Evolutionary conservation across 352 stramenopile genomes (phyloP), one percentile per base, ranked within the genome.

Genomic region (Globisporangium perplexum): DNA sequence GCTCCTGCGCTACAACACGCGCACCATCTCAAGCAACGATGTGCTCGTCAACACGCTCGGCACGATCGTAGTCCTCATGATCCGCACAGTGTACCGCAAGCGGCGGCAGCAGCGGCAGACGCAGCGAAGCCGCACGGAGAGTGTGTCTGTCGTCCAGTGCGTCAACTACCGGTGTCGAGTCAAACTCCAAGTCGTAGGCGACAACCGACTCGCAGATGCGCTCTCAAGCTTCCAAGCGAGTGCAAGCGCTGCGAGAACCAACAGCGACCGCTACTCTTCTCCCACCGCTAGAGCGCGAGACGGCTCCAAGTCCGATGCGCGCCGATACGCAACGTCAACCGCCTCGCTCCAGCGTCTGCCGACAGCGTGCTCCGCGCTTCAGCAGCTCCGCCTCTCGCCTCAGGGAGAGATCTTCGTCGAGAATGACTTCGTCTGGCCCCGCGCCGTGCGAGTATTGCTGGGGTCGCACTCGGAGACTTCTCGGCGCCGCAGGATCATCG

Each of bases 141-240:
- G n/a, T 8, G 35, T 55, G 1, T 35, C 44, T 2, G 20, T 59
- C 33, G n/a, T 50, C 24, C 57, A n/a, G 14, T 69, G 65, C 15
- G 50, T 71, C 30, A 66, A 49, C 46, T 67, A 60, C 20, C 62
- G 62, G 0, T 70, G 61, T 15, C 53, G 42, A 6, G 33, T 72
- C 5, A 43, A 39, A 5, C 18, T 72, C 18, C 26, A 39, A 26
- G 38, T 17, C 23, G 38, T 12, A 17, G 1, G 23, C 31, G 17
- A 30, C 26, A 30, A 5, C 26, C 2, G 26, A 30, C 5, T 5
- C 26, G 5, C 26, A 30, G 2, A 44, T 14, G 11, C 1, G 7
- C 7, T 23, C 38, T 11, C 14, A 3, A 11, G 15, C 20, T 43
- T 30, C 18, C 5, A 17, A 6, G 18, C 6, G 17, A 18, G 20